Evolutionary conservation across 2,329 filamentous ascomycete genomes (phyloP).

Genomic region (Cercospora zeina): DNA sequence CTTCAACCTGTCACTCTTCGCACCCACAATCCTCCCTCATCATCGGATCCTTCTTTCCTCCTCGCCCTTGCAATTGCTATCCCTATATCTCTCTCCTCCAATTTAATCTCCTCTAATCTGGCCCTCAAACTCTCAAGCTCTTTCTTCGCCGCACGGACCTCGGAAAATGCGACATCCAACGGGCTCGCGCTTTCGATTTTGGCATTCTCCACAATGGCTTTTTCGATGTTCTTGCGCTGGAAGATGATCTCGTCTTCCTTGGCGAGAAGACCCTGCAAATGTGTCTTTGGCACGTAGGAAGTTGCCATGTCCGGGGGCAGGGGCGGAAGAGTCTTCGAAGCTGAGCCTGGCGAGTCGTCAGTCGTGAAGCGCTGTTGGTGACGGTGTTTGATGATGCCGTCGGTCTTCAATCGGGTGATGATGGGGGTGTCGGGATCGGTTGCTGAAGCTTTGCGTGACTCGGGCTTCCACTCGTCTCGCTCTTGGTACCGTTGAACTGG

Average conservation of each 20-base stretch:
- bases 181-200: constrained; percentile 69
- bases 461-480: constrained; percentile 33
- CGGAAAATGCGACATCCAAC: constrained; percentile 63
- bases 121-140: constrained; percentile 66
- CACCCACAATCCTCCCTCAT: constrained; percentile 74
- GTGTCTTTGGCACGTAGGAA: constrained; percentile 37
- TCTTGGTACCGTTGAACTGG: constrained; percentile 36
- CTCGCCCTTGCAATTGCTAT: constrained; percentile 75
- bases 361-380: constrained; percentile 16
- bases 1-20: constrained; percentile 66
- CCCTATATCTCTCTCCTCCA: constrained; percentile 76
- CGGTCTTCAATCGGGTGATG: constrained; percentile 23
- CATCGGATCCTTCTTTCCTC: constrained; percentile 59
- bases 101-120: constrained; percentile 71
- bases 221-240: constrained; percentile 69
- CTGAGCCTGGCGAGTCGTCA: constrained; percentile 20
- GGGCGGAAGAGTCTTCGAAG: constrained; percentile 37
- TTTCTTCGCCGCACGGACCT: constrained; percentile 56
- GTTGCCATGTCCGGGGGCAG: constrained; percentile 48
- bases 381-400: constrained; percentile 16
- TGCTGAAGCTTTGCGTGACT: constrained; percentile 29
- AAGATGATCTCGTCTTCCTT: constrained; percentile 65
- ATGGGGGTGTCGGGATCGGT: constrained; percentile 8
- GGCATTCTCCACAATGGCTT: constrained; percentile 73
- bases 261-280: constrained; percentile 66